Conservation (phyloP, 1,139 yeast species). For the Protomyces gravidus region DNA sequence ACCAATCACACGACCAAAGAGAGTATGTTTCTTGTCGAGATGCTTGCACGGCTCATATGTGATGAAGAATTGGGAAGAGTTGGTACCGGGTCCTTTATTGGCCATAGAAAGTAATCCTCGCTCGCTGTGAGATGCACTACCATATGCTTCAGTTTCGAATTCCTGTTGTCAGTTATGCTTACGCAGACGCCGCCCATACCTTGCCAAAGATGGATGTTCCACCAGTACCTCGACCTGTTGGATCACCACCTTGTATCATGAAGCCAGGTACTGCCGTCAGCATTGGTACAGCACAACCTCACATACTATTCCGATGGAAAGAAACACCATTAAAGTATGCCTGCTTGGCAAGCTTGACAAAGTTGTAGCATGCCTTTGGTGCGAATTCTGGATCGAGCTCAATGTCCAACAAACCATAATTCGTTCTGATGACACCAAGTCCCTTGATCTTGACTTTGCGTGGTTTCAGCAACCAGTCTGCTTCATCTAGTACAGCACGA, state of each 20-base stretch:
- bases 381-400: constrained; percentile 44
- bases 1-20: constrained; percentile 72
- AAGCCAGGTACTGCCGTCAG: constrained; percentile 42
- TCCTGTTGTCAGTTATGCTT: constrained; percentile 18
- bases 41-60: constrained; percentile 69
- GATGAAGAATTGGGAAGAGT: constrained; percentile 75
- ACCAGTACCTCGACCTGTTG: constrained; percentile 49
- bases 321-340: constrained; percentile 46
- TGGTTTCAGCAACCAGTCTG: constrained; percentile 39
- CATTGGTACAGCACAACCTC: background rate
- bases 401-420: constrained; percentile 37
- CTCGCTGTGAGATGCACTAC: constrained; percentile 65
- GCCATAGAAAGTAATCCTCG: constrained; percentile 86
- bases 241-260: constrained; percentile 55
- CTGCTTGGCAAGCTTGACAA: constrained; percentile 43
- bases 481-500: constrained; percentile 35
- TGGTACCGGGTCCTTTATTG: constrained; percentile 58
- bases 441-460: constrained; percentile 39
- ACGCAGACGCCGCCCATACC: too few relatives aligned
- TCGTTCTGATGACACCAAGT: constrained; percentile 44
- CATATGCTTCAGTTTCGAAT: constrained; percentile 55
- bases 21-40: constrained; percentile 67
- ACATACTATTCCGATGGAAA: constrained; percentile 45
- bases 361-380: constrained; percentile 49
- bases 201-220: constrained; percentile 42